Evolutionary conservation across 306 rosid species (phyloP).

Genomic region (Vigna reflexopilosa): DNA sequence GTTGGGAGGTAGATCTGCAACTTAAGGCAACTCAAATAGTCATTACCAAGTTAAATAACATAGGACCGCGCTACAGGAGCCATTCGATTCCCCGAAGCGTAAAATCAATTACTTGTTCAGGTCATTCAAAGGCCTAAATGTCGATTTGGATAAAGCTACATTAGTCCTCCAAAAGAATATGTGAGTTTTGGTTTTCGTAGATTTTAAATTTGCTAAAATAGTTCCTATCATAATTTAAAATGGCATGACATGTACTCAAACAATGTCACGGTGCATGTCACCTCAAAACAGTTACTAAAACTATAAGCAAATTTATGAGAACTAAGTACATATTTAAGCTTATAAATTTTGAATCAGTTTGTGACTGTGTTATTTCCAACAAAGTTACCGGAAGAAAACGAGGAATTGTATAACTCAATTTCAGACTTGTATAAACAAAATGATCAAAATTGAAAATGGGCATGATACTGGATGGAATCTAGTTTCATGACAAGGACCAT

Average conservation of each 20-base stretch:
- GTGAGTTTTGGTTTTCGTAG: neutral
- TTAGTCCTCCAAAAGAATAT: neutral
- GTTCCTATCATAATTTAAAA: neutral
- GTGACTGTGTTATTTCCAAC: neutral
- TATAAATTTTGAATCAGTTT: neutral
- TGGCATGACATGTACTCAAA: neutral
- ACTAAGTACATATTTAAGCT: neutral
- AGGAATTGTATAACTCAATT: neutral
- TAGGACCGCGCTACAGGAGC: neutral
- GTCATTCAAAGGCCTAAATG: neutral
- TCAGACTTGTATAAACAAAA: neutral
- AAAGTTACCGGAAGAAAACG: neutral
- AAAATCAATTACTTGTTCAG: slow-evolving; percentile 11
- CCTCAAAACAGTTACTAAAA: neutral
- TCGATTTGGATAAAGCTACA: neutral
- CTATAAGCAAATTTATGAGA: neutral
- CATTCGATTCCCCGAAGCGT: neutral
- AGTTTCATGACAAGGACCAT: neutral
- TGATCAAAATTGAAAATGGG: neutral
- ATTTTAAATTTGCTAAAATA: neutral
- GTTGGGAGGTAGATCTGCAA: slow-evolving; percentile 14
- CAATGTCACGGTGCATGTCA: neutral
- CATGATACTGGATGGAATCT: neutral
- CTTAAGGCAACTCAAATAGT: neutral
- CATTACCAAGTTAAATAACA: neutral